A percentile compares a stretch with the other conserved stretches of the same genome.
These are phyloP conservation scores for Neonectria coccinea DNA, from an alignment of 2,329 filamentous ascomycete species.

Conservation along the genomic window DNA sequence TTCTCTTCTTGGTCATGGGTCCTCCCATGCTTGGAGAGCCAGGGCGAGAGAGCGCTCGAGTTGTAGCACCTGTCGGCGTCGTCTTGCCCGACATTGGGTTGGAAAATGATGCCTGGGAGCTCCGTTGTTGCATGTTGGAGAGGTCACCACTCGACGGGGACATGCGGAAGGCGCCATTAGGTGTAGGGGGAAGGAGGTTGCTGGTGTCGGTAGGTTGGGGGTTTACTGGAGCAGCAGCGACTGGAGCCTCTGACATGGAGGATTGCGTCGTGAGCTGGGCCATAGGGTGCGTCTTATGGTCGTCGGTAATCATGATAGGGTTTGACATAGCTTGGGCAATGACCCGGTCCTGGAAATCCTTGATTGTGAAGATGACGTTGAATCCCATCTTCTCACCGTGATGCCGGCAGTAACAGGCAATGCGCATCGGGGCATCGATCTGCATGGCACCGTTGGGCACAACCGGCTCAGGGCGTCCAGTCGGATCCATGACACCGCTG, in stretches of 20 bases:
- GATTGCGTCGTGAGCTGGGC: slow-evolving; percentile 45
- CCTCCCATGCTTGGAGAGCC: slow-evolving; percentile 76
- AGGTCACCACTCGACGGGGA: slow-evolving; percentile 74
- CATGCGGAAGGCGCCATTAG: slow-evolving; percentile 61
- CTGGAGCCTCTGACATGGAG: slow-evolving; percentile 44
- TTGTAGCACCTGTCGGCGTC: slow-evolving; percentile 45
- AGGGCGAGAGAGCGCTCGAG: slow-evolving; percentile 72
- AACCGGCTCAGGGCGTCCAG: slow-evolving; percentile 59
- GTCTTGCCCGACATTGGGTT: slow-evolving; percentile 49
- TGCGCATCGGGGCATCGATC: slow-evolving; percentile 91
- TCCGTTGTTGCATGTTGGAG: slow-evolving; percentile 67
- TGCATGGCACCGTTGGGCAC: slow-evolving; percentile 73
- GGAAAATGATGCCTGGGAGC: slow-evolving; percentile 54
- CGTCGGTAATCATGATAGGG: slow-evolving; percentile 96
- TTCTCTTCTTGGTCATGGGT: slow-evolving; percentile 82
- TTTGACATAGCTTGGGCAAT: slow-evolving; percentile 87
- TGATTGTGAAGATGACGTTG: slow-evolving; percentile 92
- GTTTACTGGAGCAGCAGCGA: slow-evolving; percentile 31
- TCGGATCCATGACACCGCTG: slow-evolving; percentile 61
- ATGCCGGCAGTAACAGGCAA: slow-evolving; percentile 96
- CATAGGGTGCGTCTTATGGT: slow-evolving; percentile 85
- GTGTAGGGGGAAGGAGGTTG: slow-evolving; percentile 48
- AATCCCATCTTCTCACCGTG: slow-evolving; percentile 95
- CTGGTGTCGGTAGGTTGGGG: slow-evolving; percentile 45
- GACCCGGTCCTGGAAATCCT: slow-evolving; percentile 80